phyloP scores from a whole-genome alignment of 1,284 basidiomycete genomes.

The Athelia sp. region DNA sequence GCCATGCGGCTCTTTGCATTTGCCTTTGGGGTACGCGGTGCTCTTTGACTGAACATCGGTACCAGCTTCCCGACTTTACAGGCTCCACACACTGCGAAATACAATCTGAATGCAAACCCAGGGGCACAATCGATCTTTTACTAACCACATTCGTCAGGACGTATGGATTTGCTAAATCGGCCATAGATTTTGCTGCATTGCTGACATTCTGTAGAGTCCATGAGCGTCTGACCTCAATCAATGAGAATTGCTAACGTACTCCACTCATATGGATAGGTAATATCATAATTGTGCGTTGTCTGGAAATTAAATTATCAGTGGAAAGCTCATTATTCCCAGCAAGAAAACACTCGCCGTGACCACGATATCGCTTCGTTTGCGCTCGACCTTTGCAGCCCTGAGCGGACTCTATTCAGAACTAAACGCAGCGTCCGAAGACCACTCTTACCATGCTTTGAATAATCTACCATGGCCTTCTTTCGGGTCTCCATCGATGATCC shows the following conservation, averaged over 20 bases:
- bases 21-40: constrained; percentile 34
- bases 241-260: constrained; percentile 40
- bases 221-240: constrained; percentile 2
- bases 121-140: constrained; percentile 7
- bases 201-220: constrained; percentile 48
- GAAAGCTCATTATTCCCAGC: constrained; percentile 3
- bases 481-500: constrained; percentile 66
- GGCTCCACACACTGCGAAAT: constrained; percentile 27
- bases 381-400: constrained; percentile 65
- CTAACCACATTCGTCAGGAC: constrained; percentile 59
- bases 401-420: background rate
- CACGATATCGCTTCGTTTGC: constrained; percentile 55
- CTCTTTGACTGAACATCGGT: constrained; percentile 43
- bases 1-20: constrained; percentile 37
- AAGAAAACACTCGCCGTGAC: constrained; percentile 51
- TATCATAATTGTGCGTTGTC: constrained; percentile 75
- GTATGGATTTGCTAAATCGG: constrained; percentile 73
- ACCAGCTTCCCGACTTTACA: constrained; percentile 52
- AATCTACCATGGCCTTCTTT: constrained; percentile 65
- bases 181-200: constrained; percentile 72
- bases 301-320: constrained; percentile 21
- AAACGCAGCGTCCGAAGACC: background rate
- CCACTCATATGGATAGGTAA: constrained; percentile 76
- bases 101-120: background rate
- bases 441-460: constrained; percentile 65